Conservation (phyloP, 306 rosid genomes). For the Cicer cuneatum region DNA sequence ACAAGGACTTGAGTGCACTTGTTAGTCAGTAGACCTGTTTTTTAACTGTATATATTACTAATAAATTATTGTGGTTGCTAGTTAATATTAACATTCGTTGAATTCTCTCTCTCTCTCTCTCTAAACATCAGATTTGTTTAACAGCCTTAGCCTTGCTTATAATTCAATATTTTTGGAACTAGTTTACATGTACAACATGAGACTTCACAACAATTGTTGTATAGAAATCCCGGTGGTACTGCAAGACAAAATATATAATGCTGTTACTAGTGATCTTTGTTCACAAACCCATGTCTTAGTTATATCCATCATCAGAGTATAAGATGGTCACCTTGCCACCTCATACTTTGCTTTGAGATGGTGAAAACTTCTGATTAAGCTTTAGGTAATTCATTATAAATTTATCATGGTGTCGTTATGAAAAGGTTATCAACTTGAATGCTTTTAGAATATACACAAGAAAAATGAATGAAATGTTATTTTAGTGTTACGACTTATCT, state of each 20-base stretch:
- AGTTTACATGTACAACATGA: not conserved
- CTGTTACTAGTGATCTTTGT: slow-evolving; percentile 30
- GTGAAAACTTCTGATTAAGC: not conserved
- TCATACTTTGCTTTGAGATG: slow-evolving; percentile 5
- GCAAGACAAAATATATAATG: not conserved
- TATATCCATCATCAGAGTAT: not conserved
- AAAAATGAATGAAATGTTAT: slow-evolving; percentile 18
- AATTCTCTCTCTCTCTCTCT: not conserved
- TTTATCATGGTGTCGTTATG: not conserved
- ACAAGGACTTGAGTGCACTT: slow-evolving; percentile 17
- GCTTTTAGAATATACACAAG: not conserved
- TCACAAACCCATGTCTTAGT: slow-evolving; percentile 24
- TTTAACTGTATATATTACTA: not conserved
- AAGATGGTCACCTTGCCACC: not conserved
- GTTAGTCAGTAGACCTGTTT: not conserved
- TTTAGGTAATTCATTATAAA: not conserved
- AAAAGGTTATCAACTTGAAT: slow-evolving; percentile 22
- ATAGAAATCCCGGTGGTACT: not conserved
- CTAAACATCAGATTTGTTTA: slow-evolving; percentile 6
- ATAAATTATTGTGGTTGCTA: not conserved
- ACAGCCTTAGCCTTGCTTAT: slow-evolving; percentile 4
- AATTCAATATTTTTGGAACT: slow-evolving; percentile 8
- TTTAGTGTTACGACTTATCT: not conserved
- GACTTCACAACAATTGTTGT: not conserved
- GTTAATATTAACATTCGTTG: slow-evolving; percentile 6